These are phyloP conservation scores for Venturia carpophila DNA, from an alignment of 2,329 filamentous ascomycete species.

Conservation along the genomic window DNA sequence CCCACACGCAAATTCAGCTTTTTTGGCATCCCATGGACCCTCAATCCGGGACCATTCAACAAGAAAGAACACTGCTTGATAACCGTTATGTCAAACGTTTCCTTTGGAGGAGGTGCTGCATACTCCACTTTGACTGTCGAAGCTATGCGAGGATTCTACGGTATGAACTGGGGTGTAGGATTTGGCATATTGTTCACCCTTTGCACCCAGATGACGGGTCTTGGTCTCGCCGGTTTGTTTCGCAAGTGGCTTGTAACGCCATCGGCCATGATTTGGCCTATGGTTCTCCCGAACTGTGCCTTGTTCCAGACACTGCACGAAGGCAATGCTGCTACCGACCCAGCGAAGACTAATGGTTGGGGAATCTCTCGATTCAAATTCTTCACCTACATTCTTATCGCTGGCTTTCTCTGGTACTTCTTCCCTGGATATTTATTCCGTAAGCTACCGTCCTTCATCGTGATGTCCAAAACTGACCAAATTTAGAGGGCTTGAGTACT, in stretches of 20 bases:
- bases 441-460: neutral
- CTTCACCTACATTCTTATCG: constrained; percentile 41
- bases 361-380: constrained; percentile 57
- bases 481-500: constrained; percentile 52
- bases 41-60: constrained; percentile 64
- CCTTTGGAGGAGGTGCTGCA: constrained; percentile 51
- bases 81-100: constrained; percentile 55
- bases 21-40: constrained; percentile 47
- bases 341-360: constrained; percentile 54
- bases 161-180: constrained; percentile 52
- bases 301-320: constrained; percentile 70
- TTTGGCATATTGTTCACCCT: constrained; percentile 47
- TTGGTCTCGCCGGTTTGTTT: constrained; percentile 26
- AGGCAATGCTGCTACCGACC: constrained; percentile 43
- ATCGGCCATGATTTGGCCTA: constrained; percentile 68
- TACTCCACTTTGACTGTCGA: constrained; percentile 17
- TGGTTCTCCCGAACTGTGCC: constrained; percentile 56
- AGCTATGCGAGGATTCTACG: constrained; percentile 39
- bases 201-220: constrained; percentile 55
- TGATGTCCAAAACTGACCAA: neutral
- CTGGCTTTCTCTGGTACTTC: constrained; percentile 50
- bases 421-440: constrained; percentile 60
- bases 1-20: constrained; percentile 44
- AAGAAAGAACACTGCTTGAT: constrained; percentile 64
- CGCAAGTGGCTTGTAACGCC: constrained; percentile 33